These are phyloP conservation scores for Fraxinus pennsylvanica DNA, from an alignment of 257 asterid genomes.

Conservation along the genomic window DNA sequence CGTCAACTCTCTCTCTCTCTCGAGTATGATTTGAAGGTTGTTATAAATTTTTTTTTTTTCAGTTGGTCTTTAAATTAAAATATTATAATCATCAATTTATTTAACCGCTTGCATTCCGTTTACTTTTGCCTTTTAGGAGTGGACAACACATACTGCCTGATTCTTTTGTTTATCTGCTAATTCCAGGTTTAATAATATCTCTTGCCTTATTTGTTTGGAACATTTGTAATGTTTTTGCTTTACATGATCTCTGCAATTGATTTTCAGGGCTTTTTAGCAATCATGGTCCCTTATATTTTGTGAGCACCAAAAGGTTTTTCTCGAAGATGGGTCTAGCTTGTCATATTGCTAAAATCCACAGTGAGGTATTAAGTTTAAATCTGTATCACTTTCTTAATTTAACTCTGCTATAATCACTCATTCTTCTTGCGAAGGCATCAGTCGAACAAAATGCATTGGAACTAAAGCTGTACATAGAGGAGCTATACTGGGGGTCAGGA, in stretches of 20 bases:
- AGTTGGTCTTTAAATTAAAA: background rate
- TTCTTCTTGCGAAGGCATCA: conserved; percentile 57
- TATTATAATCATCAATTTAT: background rate
- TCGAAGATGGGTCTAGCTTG: conserved; percentile 94
- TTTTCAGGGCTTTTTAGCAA: conserved; percentile 86
- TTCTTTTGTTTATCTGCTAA: conserved; percentile 81
- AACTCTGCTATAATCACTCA: background rate
- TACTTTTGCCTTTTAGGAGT: conserved; percentile 48
- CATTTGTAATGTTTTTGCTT: conserved; percentile 11
- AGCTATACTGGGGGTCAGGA: conserved; percentile 92
- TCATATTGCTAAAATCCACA: conserved; percentile 90
- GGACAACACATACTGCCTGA: conserved; percentile 81
- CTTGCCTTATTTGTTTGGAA: conserved; percentile 12
- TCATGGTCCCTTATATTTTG: conserved; percentile 84
- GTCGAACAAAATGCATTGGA: conserved; percentile 95
- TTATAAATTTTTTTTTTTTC: background rate
- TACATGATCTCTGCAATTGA: conserved; percentile 22
- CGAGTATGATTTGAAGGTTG: background rate
- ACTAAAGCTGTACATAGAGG: conserved; percentile 82
- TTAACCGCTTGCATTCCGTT: conserved; percentile 28
- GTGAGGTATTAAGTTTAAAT: conserved; percentile 55
- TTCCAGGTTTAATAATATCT: conserved; percentile 63
- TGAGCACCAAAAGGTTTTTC: conserved; percentile 76
- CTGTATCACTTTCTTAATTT: background rate
- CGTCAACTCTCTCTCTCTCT: background rate